A percentile compares a stretch with the other conserved stretches of the same genome.
Evolutionary conservation across 2,329 filamentous ascomycete species (phyloP).

Genomic region (Pseudocercospora cruenta): DNA sequence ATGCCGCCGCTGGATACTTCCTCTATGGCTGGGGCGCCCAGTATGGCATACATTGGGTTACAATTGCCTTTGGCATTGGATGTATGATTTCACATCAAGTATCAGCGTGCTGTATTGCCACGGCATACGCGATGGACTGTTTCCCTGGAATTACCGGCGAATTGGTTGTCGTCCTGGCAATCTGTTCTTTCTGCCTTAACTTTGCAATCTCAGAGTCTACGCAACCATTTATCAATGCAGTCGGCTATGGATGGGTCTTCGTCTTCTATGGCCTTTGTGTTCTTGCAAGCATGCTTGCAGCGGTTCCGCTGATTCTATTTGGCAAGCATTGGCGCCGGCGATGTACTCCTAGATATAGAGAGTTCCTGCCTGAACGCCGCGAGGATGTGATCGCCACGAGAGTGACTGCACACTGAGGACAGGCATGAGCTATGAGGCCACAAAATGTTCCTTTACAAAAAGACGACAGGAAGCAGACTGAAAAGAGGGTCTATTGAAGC

Average conservation of each 20-base stretch:
- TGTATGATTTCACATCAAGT: constrained; percentile 2
- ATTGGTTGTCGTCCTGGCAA: neutral
- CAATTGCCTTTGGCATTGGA: neutral
- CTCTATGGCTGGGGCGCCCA: constrained; percentile 46
- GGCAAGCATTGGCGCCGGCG: neutral
- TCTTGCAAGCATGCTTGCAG: neutral
- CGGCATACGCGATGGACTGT: neutral
- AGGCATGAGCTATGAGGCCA: neutral
- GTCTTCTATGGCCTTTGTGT: constrained; percentile 5
- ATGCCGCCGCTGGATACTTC: constrained; percentile 43
- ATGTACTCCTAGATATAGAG: neutral
- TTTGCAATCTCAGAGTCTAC: constrained; percentile 2
- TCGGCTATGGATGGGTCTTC: neutral
- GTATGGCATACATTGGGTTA: constrained; percentile 24
- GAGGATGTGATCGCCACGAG: neutral
- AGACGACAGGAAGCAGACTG: no score
- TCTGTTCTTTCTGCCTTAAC: neutral
- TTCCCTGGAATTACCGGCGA: neutral
- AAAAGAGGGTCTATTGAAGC: neutral
- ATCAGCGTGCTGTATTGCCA: neutral
- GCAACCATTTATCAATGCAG: constrained; percentile 2
- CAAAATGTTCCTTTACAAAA: neutral
- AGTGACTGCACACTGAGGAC: neutral
- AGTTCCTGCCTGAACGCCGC: neutral
- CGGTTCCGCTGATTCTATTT: neutral